Evolutionary conservation across 2,329 filamentous ascomycete species (phyloP).

Genomic region (Fusarium poae): DNA sequence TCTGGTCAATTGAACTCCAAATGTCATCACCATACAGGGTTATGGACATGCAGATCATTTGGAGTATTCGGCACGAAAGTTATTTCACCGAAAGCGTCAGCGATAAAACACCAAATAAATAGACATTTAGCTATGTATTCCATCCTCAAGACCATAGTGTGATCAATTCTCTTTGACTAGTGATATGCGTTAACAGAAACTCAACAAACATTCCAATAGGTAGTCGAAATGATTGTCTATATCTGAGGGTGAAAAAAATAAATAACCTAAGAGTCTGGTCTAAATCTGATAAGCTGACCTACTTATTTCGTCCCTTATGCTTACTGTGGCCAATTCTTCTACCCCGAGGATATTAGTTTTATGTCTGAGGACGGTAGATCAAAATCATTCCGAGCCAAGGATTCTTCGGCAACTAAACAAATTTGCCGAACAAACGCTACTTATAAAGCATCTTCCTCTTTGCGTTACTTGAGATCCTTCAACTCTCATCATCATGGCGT

Average conservation of each 20-base stretch:
- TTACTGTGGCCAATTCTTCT: no score
- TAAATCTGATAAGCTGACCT: no score
- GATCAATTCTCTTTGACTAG: no score
- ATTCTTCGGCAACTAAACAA: slow-evolving; percentile 4
- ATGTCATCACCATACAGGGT: neutral
- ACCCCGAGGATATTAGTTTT: no score
- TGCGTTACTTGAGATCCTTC: neutral
- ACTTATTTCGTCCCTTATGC: no score
- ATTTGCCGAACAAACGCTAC: neutral
- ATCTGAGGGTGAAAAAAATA: no score
- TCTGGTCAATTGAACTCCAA: neutral
- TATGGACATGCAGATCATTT: neutral
- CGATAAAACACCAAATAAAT: neutral
- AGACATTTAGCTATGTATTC: neutral
- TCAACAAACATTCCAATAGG: no score
- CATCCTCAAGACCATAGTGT: neutral
- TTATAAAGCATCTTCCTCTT: neutral
- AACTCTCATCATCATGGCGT: neutral
- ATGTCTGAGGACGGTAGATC: neutral
- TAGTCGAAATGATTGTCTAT: no score
- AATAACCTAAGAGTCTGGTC: no score
- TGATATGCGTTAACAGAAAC: no score
- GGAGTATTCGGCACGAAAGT: neutral
- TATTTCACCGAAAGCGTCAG: neutral
- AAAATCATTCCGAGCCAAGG: neutral